Evolutionary conservation across 495 filamentous ascomycete genomes (phyloP), one percentile per base, ranked within the genome.

Genomic region (Schizothecium vesticola): DNA sequence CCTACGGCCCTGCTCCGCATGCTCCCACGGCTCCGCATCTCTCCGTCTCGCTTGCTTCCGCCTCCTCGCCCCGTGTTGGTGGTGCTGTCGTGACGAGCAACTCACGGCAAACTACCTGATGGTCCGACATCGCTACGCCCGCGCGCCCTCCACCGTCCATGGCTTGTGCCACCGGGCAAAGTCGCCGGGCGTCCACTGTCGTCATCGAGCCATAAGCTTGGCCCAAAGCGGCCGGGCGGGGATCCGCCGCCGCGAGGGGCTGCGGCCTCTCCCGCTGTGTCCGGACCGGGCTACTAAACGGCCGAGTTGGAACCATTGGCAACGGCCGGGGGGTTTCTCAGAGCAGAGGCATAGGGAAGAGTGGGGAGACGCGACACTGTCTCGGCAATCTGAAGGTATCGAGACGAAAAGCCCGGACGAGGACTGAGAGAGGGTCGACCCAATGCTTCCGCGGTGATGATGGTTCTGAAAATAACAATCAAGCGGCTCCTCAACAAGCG

Each of bases 101-200:
- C 36, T 8, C 36, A 7, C 16, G 36, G 16, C 36, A 19, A 19
- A 8, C 36, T 16, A 51, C 36, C 6, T 51, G 36, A 51, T 8
- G 36, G 16, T 51, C 63, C 56, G 43, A 56, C 25, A 28, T 58
- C n/a, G 61, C 29, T 29, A 29, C 56, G 63, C 43, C 56, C 55
- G 51, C 59, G 55, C 56, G 51, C 22, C 51, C 63, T 65, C 36
- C 36, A n/a, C 36, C 36, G 63, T 36, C 25, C 56, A 51, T 65
- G 63, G 63, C 63, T 58, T 43, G 63, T 57, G 51, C 56, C 43
- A 65, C 63, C 59, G 26, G 16, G 51, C 51, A 9, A 56, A 1
- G 55, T 29, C 51, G 19, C n/a, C 33, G n/a, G n/a, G n/a, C n/a
- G 10, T 31, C 36, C 36, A 51, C 36, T 51, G 36, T 51, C 36